Conservation (phyloP, 805 yeast genomes). For the Clavispora phyllophila region DNA sequence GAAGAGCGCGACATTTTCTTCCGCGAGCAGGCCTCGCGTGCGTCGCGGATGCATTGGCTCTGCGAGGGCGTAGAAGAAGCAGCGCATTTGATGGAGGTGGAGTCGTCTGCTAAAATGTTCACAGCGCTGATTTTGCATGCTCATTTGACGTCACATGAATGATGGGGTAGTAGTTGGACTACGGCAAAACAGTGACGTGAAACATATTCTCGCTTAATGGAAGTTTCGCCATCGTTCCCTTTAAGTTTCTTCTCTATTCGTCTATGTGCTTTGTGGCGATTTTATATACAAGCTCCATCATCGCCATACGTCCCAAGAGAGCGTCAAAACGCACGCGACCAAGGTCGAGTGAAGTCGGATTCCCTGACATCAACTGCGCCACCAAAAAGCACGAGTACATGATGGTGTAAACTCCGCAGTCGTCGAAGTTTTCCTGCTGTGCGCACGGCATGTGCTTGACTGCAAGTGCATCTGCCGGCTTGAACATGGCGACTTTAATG, state of each 20-base stretch:
- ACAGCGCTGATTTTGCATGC: conserved; percentile 10
- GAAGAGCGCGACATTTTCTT: conserved; percentile 21
- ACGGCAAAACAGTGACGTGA: no score
- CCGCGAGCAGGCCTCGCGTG: conserved; percentile 12
- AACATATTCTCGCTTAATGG: no score
- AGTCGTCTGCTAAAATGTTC: conserved; percentile 18
- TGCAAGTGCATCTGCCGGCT: conserved; percentile 20
- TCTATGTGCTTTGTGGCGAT: not conserved
- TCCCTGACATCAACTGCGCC: conserved; percentile 21
- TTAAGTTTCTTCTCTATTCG: not conserved
- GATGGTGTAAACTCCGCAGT: conserved; percentile 51
- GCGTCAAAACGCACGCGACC: conserved; percentile 42
- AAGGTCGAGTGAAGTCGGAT: conserved; percentile 35
- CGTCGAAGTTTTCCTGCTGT: conserved; percentile 62
- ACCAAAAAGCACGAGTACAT: conserved; percentile 35
- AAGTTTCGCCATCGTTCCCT: not conserved
- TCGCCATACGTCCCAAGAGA: conserved; percentile 19
- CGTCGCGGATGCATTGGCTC: not conserved
- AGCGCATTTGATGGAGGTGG: conserved; percentile 13
- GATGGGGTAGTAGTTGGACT: no score
- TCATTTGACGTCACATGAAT: conserved; percentile 26
- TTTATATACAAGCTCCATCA: conserved; percentile 7
- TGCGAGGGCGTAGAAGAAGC: not conserved
- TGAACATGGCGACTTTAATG: conserved; percentile 19
- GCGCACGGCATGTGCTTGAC: conserved; percentile 38